Evolutionary conservation across 1,139 yeast species (phyloP).

Genomic region (Protomyces pachydermus): DNA sequence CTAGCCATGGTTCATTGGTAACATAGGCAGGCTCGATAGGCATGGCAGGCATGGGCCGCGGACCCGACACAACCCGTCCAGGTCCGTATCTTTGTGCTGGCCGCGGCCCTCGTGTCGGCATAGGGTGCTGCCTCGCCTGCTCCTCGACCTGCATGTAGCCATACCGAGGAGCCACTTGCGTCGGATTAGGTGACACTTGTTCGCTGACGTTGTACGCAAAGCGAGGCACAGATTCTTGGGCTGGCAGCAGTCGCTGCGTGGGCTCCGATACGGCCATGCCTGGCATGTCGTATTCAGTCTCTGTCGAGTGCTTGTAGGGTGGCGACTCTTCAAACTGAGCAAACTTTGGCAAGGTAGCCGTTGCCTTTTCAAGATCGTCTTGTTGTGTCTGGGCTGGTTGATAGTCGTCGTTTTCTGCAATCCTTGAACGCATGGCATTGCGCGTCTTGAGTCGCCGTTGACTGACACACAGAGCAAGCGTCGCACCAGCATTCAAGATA

Average conservation of each 20-base stretch:
- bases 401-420: slow-evolving; percentile 33
- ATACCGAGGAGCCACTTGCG: neutral
- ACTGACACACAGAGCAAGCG: slow-evolving; percentile 46
- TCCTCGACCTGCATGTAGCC: neutral
- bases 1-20: neutral
- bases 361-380: slow-evolving; percentile 2
- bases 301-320: neutral
- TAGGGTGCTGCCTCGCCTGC: neutral
- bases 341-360: slow-evolving; percentile 20
- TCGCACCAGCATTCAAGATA: slow-evolving; percentile 44
- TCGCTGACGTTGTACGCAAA: neutral
- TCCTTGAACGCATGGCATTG: slow-evolving; percentile 40
- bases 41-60: slow-evolving; percentile 23
- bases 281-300: neutral
- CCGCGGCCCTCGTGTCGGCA: neutral
- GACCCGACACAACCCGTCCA: slow-evolving; percentile 8
- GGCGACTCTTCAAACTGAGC: slow-evolving; percentile 8
- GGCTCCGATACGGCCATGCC: neutral
- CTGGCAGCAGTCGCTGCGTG: neutral
- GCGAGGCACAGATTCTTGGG: neutral
- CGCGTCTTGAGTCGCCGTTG: slow-evolving; percentile 51
- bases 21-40: neutral
- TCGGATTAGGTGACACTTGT: neutral
- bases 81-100: neutral
- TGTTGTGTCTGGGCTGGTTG: neutral